Conservation (phyloP, 2,329 filamentous ascomycete species). For the Aspergillus japonicus region DNA sequence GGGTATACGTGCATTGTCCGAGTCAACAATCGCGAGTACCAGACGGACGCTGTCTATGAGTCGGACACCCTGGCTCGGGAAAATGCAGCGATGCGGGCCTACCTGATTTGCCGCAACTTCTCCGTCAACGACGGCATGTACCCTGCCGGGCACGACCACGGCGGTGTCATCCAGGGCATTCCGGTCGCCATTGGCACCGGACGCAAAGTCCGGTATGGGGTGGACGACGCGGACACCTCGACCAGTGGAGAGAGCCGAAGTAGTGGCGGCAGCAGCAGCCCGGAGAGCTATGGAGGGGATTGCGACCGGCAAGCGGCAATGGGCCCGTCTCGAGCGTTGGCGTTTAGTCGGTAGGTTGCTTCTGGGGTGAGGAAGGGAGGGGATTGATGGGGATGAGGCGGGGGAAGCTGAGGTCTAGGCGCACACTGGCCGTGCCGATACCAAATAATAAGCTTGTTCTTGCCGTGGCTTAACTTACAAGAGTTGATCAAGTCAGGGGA, state of each 20-base stretch:
- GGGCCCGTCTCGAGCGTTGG: constrained; percentile 25
- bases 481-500: background rate
- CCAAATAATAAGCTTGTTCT: background rate
- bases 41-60: constrained; percentile 82
- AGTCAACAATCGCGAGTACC: constrained; percentile 95
- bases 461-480: background rate
- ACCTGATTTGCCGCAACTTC: constrained; percentile 97
- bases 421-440: background rate
- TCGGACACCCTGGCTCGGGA: constrained; percentile 82
- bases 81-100: constrained; percentile 91
- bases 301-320: constrained; percentile 21
- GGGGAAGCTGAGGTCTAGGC: too few relatives aligned
- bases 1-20: constrained; percentile 88
- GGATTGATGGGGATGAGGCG: background rate
- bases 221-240: constrained; percentile 46
- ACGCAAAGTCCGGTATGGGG: constrained; percentile 47
- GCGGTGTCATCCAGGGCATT: constrained; percentile 58
- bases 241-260: constrained; percentile 45
- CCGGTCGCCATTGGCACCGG: constrained; percentile 65
- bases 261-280: constrained; percentile 59
- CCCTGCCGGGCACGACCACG: constrained; percentile 55
- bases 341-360: constrained; percentile 21
- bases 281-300: constrained; percentile 36
- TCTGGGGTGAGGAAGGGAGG: background rate
- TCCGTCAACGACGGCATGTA: constrained; percentile 94